Percentiles rank a stretch among this genome's conserved stretches.
phyloP scores from a whole-genome alignment of 495 filamentous ascomycete species.

The Annulohypoxylon maeteangense region DNA sequence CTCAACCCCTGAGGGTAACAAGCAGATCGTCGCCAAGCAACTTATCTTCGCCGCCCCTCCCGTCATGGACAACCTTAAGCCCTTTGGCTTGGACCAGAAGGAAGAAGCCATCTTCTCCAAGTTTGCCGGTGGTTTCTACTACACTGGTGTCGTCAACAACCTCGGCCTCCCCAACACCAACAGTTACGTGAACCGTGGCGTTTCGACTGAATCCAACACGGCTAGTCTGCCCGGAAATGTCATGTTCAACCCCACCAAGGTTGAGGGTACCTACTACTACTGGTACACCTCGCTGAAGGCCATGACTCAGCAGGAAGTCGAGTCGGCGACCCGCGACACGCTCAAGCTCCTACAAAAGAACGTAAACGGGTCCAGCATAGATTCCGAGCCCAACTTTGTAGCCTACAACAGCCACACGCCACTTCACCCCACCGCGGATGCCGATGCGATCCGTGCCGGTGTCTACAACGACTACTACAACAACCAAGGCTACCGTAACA shows the following conservation, averaged over 20 bases:
- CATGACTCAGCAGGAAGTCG: constrained; percentile 26
- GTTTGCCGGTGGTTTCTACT: constrained; percentile 31
- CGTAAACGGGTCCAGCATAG: constrained; percentile 8
- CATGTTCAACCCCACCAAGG: constrained; percentile 36
- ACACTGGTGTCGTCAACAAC: constrained; percentile 29
- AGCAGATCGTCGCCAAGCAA: constrained; percentile 57
- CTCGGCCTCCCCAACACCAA: constrained; percentile 20
- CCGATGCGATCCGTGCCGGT: constrained; percentile 48
- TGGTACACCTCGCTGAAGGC: constrained; percentile 30
- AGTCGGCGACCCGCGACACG: constrained; percentile 20
- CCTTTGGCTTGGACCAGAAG: constrained; percentile 50
- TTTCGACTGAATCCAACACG: constrained; percentile 20
- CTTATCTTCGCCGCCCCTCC: constrained; percentile 61
- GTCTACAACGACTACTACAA: constrained; percentile 62
- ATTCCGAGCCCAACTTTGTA: constrained; percentile 29
- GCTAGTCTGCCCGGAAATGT: constrained; percentile 25
- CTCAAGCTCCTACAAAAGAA: constrained; percentile 26
- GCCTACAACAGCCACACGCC: constrained; percentile 51
- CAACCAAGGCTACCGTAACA: constrained; percentile 62
- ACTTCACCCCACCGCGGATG: constrained; percentile 47
- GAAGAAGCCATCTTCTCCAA: constrained; percentile 54
- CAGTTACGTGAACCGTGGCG: constrained; percentile 31
- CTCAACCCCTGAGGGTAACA: constrained; percentile 23
- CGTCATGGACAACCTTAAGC: constrained; percentile 40
- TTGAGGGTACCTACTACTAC: constrained; percentile 39